Evolutionary conservation across 768 basidiomycete species (phyloP).

Genomic region (Trametes elegans): DNA sequence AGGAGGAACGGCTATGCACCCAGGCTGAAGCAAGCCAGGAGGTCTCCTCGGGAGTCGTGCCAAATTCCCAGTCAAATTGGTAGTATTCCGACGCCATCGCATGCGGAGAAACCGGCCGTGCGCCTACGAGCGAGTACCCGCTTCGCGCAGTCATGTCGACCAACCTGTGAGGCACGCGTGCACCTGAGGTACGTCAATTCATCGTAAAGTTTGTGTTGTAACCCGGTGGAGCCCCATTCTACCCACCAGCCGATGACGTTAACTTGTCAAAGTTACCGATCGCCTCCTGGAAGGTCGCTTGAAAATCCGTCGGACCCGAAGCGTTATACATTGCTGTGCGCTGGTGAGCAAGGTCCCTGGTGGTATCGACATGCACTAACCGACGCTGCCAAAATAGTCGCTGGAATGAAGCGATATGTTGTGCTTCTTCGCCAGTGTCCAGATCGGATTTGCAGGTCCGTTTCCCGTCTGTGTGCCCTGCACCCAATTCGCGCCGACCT

Average conservation of each 20-base stretch:
- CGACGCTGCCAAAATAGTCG: constrained; percentile 39
- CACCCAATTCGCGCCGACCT: constrained; percentile 62
- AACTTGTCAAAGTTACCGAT: constrained; percentile 40
- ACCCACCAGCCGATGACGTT: constrained; percentile 45
- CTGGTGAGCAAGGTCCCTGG: not conserved
- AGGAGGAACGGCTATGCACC: constrained; percentile 37
- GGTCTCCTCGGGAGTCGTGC: constrained; percentile 59
- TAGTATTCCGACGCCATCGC: constrained; percentile 59
- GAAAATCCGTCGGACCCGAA: constrained; percentile 47
- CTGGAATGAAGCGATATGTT: constrained; percentile 45
- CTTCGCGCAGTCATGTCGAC: constrained; percentile 55
- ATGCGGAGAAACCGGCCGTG: constrained; percentile 43
- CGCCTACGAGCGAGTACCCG: constrained; percentile 52
- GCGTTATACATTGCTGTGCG: constrained; percentile 53
- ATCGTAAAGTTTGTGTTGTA: too few species aligned
- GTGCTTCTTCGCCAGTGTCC: constrained; percentile 54
- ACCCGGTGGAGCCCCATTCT: not conserved
- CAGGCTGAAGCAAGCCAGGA: constrained; percentile 64
- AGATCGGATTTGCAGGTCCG: constrained; percentile 60
- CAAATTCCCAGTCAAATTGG: constrained; percentile 49
- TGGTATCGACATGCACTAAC: constrained; percentile 33
- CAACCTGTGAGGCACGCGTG: constrained; percentile 41
- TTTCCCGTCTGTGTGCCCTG: constrained; percentile 46
- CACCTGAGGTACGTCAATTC: constrained; percentile 33
- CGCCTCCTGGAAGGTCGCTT: constrained; percentile 42